phyloP scores from a whole-genome alignment of 371 early-diverging fungal species.

The Mortierella sp. region DNA sequence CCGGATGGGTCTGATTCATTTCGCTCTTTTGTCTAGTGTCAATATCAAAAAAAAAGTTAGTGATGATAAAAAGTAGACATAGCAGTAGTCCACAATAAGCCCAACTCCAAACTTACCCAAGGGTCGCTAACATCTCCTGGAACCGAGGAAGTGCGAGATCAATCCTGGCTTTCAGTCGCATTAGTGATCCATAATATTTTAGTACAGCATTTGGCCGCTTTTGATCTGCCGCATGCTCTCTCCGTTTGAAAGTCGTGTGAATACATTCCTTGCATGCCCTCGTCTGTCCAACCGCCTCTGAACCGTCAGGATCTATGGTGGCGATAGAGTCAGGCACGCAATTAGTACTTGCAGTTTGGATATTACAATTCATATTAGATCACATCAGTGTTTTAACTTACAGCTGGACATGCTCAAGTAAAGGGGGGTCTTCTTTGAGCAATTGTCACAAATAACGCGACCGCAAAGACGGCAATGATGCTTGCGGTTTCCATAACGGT shows the following conservation, averaged over 20 bases:
- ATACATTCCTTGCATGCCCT: slow-evolving; percentile 75
- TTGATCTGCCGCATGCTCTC: slow-evolving; percentile 44
- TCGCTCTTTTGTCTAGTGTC: slow-evolving; percentile 63
- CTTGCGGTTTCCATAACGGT: slow-evolving; percentile 67
- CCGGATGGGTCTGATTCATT: slow-evolving; percentile 65
- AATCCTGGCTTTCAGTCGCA: slow-evolving; percentile 62
- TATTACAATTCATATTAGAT: background rate
- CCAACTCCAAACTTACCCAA: slow-evolving; percentile 62
- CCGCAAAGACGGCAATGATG: slow-evolving; percentile 91
- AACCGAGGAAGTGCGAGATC: slow-evolving; percentile 71
- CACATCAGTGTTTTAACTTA: slow-evolving; percentile 27
- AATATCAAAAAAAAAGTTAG: background rate
- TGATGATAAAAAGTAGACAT: background rate
- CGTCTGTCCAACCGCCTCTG: slow-evolving; percentile 71
- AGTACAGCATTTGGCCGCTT: slow-evolving; percentile 47
- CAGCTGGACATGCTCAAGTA: slow-evolving; percentile 70
- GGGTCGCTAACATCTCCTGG: slow-evolving; percentile 67
- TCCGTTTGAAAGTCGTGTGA: slow-evolving; percentile 66
- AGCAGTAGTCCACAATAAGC: background rate
- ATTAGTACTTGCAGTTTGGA: background rate
- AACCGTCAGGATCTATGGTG: slow-evolving; percentile 40
- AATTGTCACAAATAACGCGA: slow-evolving; percentile 79
- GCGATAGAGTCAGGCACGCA: background rate
- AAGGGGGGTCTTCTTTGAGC: slow-evolving; percentile 73
- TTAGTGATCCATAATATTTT: slow-evolving; percentile 51